Conservation (phyloP, 1,284 basidiomycete genomes). For the Heliocybe sulcata region DNA sequence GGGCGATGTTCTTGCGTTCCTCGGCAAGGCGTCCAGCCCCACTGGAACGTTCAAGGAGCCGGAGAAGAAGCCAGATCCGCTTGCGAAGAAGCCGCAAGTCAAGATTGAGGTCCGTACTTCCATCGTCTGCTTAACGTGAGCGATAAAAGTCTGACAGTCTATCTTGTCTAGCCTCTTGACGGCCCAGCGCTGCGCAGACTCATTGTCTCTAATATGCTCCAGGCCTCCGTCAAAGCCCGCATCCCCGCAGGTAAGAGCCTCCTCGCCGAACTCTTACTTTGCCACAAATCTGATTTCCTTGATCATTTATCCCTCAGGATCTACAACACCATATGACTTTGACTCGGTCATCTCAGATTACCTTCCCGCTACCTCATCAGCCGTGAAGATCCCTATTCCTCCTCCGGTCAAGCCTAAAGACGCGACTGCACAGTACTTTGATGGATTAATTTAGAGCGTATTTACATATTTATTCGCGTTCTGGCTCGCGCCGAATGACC, state of each 20-base stretch:
- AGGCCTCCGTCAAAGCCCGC: conserved; percentile 49
- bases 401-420: conserved; percentile 16
- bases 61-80: conserved; percentile 16
- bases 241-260: conserved; percentile 35
- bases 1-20: conserved; percentile 78
- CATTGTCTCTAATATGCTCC: conserved; percentile 64
- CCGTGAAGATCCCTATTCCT: conserved; percentile 15
- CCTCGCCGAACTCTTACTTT: conserved; percentile 5
- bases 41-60: conserved; percentile 63
- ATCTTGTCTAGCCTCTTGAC: conserved; percentile 45
- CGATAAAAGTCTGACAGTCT: conserved; percentile 3
- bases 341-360: conserved; percentile 71
- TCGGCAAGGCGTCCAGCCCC: conserved; percentile 77
- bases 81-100: conserved; percentile 26
- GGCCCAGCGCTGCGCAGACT: conserved; percentile 62
- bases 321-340: conserved; percentile 42
- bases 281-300: conserved; percentile 1
- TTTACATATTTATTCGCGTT: too few relatives aligned
- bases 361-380: conserved; percentile 27
- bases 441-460: conserved; percentile 32
- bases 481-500: too few relatives aligned
- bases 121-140: conserved; percentile 1
- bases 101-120: conserved; percentile 23
- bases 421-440: conserved; percentile 26
- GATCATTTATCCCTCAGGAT: conserved; percentile 29